Evolutionary conservation across 2,329 filamentous ascomycete genomes (phyloP).

Genomic region (Pseudovirgaria hyperparasitica): DNA sequence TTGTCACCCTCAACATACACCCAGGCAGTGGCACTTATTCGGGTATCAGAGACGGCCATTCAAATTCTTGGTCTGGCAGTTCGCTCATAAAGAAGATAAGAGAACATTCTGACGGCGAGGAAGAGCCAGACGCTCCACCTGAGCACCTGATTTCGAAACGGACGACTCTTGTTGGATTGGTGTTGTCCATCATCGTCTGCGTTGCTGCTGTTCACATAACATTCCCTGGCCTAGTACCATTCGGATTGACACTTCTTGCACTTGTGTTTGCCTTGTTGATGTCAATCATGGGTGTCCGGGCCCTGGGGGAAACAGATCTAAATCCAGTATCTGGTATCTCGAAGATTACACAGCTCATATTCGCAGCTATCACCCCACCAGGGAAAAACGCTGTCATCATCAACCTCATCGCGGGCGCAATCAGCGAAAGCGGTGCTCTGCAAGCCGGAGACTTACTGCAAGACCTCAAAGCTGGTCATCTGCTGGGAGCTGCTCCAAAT

Average conservation of each 20-base stretch:
- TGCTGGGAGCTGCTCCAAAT: constrained; percentile 81
- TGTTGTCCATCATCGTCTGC: constrained; percentile 67
- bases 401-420: constrained; percentile 85
- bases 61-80: constrained; percentile 9
- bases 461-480: constrained; percentile 89
- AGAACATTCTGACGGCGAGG: constrained; percentile 25
- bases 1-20: constrained; percentile 18
- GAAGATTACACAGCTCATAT: constrained; percentile 91
- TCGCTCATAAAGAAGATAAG: constrained; percentile 18
- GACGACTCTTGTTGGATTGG: constrained; percentile 61
- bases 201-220: constrained; percentile 68
- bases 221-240: constrained; percentile 71
- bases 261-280: constrained; percentile 61
- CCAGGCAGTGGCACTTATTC: constrained; percentile 27
- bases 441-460: constrained; percentile 96
- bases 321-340: constrained; percentile 95
- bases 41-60: constrained; percentile 15
- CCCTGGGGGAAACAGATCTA: constrained; percentile 71
- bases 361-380: constrained; percentile 71
- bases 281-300: constrained; percentile 51
- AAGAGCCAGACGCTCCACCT: constrained; percentile 73
- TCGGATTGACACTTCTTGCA: constrained; percentile 73
- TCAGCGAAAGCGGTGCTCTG: constrained; percentile 72
- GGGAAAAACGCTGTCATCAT: constrained; percentile 76
- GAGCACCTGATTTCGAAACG: constrained; percentile 67